Percentiles rank a stretch among this genome's conserved stretches.
These are phyloP conservation scores for Nitzschia palea DNA, from an alignment of 108 stramenopile genomes.

Conservation along the genomic window DNA sequence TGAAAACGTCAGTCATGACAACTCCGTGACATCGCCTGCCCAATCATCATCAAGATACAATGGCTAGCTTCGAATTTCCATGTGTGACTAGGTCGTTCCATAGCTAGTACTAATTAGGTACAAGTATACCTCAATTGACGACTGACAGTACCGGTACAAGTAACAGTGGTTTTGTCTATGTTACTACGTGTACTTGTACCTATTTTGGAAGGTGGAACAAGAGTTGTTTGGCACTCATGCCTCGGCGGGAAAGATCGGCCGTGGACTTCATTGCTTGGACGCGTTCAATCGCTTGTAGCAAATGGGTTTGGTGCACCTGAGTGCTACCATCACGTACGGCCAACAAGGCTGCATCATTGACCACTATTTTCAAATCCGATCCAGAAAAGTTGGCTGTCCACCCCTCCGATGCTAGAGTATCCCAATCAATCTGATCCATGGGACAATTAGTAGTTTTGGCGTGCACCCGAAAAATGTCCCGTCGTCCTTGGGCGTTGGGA, in stretches of 20 bases:
- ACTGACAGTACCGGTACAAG: too few species aligned
- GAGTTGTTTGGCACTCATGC: too few species aligned
- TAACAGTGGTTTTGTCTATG: too few species aligned
- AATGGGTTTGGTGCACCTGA: conserved; percentile 54
- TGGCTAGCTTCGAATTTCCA: too few species aligned
- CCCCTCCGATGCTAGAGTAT: conserved; percentile 23
- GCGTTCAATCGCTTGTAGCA: conserved; percentile 47
- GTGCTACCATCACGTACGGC: conserved; percentile 57
- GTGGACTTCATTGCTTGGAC: conserved; percentile 13
- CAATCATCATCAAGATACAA: too few species aligned
- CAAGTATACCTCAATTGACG: too few species aligned
- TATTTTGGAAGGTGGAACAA: too few species aligned
- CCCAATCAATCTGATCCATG: conserved; percentile 45
- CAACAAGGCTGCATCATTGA: conserved; percentile 80
- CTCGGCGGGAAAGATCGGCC: not conserved
- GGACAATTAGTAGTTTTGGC: conserved; percentile 52
- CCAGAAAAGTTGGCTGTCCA: conserved; percentile 68
- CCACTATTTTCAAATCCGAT: conserved; percentile 73
- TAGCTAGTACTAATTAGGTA: too few species aligned
- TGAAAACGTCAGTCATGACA: too few species aligned
- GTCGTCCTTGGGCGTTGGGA: conserved; percentile 84
- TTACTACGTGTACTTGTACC: too few species aligned
- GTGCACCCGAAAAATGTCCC: conserved; percentile 87
- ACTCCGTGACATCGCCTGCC: too few species aligned
- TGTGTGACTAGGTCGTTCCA: too few species aligned